A percentile compares a stretch with the other conserved stretches of the same genome.
phyloP scores from a whole-genome alignment of 2,329 filamentous ascomycete species.

The Epichloe sibirici region DNA sequence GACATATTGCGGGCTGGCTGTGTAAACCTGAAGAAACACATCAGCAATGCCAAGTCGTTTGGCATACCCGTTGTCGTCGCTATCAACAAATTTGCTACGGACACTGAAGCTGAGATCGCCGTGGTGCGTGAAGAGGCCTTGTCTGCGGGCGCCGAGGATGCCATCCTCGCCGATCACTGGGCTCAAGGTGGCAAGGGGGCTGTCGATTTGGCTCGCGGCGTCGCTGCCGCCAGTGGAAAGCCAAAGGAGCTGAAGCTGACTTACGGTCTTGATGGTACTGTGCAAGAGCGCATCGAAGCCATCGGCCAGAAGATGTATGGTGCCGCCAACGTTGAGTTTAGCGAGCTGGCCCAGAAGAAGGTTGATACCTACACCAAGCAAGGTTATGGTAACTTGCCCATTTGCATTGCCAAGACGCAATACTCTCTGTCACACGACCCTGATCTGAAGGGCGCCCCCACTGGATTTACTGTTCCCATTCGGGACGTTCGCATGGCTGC shows the following conservation, averaged over 20 bases:
- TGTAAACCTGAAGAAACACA: slow-evolving; percentile 91
- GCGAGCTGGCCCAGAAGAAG: slow-evolving; percentile 88
- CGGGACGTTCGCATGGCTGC: slow-evolving; percentile 88
- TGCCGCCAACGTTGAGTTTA: slow-evolving; percentile 79
- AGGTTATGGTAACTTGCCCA: slow-evolving; percentile 83
- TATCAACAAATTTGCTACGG: slow-evolving; percentile 92
- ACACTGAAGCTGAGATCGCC: slow-evolving; percentile 83
- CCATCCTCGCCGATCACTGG: slow-evolving; percentile 92
- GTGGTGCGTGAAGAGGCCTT: slow-evolving; percentile 85
- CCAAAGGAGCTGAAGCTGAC: slow-evolving; percentile 80
- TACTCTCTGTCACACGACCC: slow-evolving; percentile 93
- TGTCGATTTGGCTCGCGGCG: slow-evolving; percentile 74
- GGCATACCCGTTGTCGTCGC: slow-evolving; percentile 92
- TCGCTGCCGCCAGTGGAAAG: slow-evolving; percentile 72
- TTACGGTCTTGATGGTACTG: slow-evolving; percentile 65
- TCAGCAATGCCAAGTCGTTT: slow-evolving; percentile 76
- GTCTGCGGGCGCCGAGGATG: slow-evolving; percentile 84
- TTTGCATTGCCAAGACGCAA: slow-evolving; percentile 97
- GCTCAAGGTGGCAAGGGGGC: slow-evolving; percentile 88
- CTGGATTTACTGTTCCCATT: slow-evolving; percentile 89
- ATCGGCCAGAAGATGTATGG: slow-evolving; percentile 95
- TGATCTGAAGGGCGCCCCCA: slow-evolving; percentile 85
- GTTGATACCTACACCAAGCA: slow-evolving; percentile 89
- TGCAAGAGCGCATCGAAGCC: slow-evolving; percentile 80
- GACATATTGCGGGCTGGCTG: slow-evolving; percentile 84